A percentile compares a stretch with the other conserved stretches of the same genome.
These are phyloP conservation scores for Cryptococcus wingfieldii DNA, from an alignment of 1,284 basidiomycete species.

Conservation along the genomic window DNA sequence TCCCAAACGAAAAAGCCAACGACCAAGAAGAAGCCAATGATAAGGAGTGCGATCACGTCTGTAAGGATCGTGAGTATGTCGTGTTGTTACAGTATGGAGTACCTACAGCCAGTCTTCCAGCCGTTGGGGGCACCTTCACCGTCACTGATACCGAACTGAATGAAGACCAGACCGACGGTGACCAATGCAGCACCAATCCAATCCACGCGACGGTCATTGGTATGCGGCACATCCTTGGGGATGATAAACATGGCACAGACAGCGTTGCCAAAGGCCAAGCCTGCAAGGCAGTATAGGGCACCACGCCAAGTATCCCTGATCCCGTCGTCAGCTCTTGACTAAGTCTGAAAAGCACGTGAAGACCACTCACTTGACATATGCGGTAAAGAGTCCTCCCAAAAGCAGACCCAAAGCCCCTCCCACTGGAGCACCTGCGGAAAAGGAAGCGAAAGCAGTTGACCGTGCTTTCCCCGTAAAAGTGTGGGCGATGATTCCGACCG, in stretches of 20 bases:
- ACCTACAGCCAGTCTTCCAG: conserved; percentile 72
- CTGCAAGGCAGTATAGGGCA: conserved; percentile 56
- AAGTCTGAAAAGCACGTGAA: neutral
- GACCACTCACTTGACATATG: conserved; percentile 53
- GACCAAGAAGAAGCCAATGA: conserved; percentile 61
- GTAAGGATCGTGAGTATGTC: conserved; percentile 42
- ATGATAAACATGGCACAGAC: conserved; percentile 57
- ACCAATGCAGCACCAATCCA: conserved; percentile 75
- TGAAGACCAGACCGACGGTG: conserved; percentile 65
- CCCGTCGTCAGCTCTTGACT: too few species aligned
- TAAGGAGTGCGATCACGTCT: conserved; percentile 57
- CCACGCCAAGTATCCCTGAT: conserved; percentile 57
- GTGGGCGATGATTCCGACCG: conserved; percentile 29
- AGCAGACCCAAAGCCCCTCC: conserved; percentile 66
- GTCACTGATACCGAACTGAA: conserved; percentile 74
- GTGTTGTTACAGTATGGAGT: too few species aligned
- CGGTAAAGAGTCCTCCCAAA: conserved; percentile 66
- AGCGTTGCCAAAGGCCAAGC: conserved; percentile 55
- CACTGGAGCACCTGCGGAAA: conserved; percentile 68
- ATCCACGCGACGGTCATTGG: conserved; percentile 62
- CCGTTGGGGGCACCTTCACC: conserved; percentile 63
- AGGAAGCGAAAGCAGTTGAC: conserved; percentile 63
- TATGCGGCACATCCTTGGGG: conserved; percentile 50
- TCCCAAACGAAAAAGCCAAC: conserved; percentile 58
- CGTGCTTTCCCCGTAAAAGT: conserved; percentile 43